These are phyloP conservation scores for Mycena vitilis DNA, from an alignment of 768 basidiomycete species.

Conservation along the genomic window DNA sequence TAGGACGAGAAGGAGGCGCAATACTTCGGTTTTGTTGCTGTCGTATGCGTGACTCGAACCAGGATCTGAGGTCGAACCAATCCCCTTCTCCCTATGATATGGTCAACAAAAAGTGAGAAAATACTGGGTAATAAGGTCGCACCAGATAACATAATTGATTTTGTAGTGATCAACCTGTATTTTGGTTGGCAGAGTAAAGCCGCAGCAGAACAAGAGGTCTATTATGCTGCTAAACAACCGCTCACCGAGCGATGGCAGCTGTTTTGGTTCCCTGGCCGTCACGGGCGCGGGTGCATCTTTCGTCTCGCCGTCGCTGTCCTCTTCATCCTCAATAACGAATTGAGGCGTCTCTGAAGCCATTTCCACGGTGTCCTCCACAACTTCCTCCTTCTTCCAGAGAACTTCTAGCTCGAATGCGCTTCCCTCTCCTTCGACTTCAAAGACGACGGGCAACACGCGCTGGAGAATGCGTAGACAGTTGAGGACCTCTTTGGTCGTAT, in stretches of 20 bases:
- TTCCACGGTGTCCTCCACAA: constrained; percentile 49
- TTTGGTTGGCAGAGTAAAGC: constrained; percentile 87
- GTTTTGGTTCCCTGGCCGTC: constrained; percentile 53
- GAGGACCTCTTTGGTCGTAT: constrained; percentile 86
- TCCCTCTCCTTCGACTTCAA: constrained; percentile 80
- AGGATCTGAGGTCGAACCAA: constrained; percentile 87
- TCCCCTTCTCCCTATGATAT: constrained; percentile 86
- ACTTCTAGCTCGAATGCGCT: constrained; percentile 82
- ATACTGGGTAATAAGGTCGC: constrained; percentile 40
- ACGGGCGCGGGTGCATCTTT: constrained; percentile 43
- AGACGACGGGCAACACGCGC: constrained; percentile 90
- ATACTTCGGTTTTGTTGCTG: constrained; percentile 86
- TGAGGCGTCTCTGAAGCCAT: constrained; percentile 58
- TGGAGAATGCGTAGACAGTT: constrained; percentile 94
- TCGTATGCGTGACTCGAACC: constrained; percentile 75
- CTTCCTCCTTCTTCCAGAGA: constrained; percentile 80
- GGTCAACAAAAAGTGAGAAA: neutral
- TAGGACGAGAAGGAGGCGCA: constrained; percentile 88
- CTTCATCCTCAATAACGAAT: constrained; percentile 93
- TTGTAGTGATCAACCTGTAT: constrained; percentile 84
- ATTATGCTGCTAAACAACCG: constrained; percentile 81
- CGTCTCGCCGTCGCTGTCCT: constrained; percentile 63
- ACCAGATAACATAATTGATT: constrained; percentile 92
- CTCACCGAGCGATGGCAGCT: constrained; percentile 83
- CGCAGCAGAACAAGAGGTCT: constrained; percentile 93